Base-by-base conservation (phyloP, 495 filamentous ascomycete genomes). In the Podospora bellae-mahoneyi region DNA sequence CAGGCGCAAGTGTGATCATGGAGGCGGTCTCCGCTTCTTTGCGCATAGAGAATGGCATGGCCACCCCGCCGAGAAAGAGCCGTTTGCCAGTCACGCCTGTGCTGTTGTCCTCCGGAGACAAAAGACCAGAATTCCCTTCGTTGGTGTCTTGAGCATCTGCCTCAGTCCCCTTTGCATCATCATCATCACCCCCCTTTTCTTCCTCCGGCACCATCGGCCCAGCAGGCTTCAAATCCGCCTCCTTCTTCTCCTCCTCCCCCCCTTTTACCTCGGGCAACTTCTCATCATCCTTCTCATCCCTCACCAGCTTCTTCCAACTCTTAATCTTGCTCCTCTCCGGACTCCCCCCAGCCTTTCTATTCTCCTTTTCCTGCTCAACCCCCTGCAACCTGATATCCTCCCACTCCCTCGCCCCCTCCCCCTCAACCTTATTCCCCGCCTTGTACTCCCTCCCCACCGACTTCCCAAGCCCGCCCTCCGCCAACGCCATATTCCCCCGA, bases 21-120 rank as follows among this genome's bases (percentile, higher is more conserved):
- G 84, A 86, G 5, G 83, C 83, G 2, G 77, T 85, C 9, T 85
- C 82, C 2, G 80, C 75, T 32, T 85, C 81, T 56, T 79, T 79
- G 23, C 66, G 57, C 62, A 87, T 62, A 57, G 71, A 85, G 53
- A 87, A 87, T 18, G 85, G 85, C 63, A 81, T 79, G 0, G 85
- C 83, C 23, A 86, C 78, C 0, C 85, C 84, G 56, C 78, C 79
- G 10, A 82, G 72, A 26, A 80, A 78, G 2, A 82, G 77, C 2
- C 85, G 70, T 73, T 83, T 87, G 5, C 82, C 83, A 1, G 78
- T 75, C 13, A 76, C 73, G 0, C 81, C 82, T 0, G 75, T 81
- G 72, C 55, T 18, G 18, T 44, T 34, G 28, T 66, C 64, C 10
- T 34, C 48, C 20, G 65, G 69, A 3, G 69, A 65, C 5, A 71